Conservation (phyloP, 306 rosid species). For the Trifolium fragiferum region DNA sequence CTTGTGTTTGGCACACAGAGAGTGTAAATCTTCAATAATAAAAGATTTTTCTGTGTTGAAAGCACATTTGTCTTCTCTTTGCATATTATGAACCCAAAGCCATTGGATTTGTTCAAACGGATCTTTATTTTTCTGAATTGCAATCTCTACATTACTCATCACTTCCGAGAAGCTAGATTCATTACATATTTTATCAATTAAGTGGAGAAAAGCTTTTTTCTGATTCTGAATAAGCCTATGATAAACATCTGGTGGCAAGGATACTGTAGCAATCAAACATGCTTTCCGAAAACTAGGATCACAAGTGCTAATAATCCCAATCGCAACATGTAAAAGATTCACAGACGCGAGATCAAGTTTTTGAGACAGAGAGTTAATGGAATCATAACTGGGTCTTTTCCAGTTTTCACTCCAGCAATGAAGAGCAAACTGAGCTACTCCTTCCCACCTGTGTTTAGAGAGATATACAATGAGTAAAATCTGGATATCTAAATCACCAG, state of each 20-base stretch:
- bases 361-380: constrained; percentile 41
- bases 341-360: constrained; percentile 49
- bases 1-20: constrained; percentile 47
- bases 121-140: constrained; percentile 66
- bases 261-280: constrained; percentile 66
- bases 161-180: constrained; percentile 64
- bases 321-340: constrained; percentile 68
- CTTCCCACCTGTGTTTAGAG: constrained; percentile 79
- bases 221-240: constrained; percentile 54
- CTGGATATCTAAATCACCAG: constrained; percentile 23
- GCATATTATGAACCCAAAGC: constrained; percentile 56
- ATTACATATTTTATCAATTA: constrained; percentile 56
- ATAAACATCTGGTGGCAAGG: constrained; percentile 47
- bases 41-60: constrained; percentile 46
- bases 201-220: constrained; percentile 47
- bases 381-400: constrained; percentile 40
- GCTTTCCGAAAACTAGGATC: constrained; percentile 76
- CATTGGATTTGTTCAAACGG: constrained; percentile 67
- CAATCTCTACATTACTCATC: constrained; percentile 52
- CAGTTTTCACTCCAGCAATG: constrained; percentile 61
- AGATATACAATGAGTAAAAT: constrained; percentile 30
- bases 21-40: constrained; percentile 45
- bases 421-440: constrained; percentile 72
- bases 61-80: constrained; percentile 40
- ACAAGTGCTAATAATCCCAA: constrained; percentile 56